phyloP scores from a whole-genome alignment of 148 eudicot genomes.

The Camellia japonica region DNA sequence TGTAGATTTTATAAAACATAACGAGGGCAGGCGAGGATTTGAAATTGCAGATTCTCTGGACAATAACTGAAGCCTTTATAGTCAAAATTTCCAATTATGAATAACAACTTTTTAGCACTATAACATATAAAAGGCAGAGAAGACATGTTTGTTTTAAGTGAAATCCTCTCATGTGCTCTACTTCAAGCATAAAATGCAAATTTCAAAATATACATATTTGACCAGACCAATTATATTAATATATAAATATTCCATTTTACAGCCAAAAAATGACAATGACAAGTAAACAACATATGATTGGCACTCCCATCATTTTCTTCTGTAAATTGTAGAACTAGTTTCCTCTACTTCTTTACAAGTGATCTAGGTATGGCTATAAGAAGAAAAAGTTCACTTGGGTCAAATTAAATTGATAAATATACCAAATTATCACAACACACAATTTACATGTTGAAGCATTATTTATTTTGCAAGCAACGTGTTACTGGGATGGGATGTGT shows the following conservation, averaged over 20 bases:
- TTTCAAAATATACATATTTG: background rate
- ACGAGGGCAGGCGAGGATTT: slow-evolving; percentile 17
- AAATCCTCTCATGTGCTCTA: background rate
- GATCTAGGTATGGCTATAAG: too few relatives aligned
- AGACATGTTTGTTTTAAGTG: background rate
- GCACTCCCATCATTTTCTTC: background rate
- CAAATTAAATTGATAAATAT: too few relatives aligned
- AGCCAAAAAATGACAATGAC: background rate
- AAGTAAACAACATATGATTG: background rate
- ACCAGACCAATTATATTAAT: background rate
- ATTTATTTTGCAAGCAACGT: too few relatives aligned
- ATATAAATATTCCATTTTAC: background rate
- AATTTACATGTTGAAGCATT: too few relatives aligned
- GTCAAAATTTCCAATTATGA: slow-evolving; percentile 29
- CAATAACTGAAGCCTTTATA: slow-evolving; percentile 55
- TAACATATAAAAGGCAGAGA: background rate
- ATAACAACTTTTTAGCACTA: background rate
- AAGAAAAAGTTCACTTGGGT: too few relatives aligned
- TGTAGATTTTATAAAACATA: slow-evolving; percentile 15
- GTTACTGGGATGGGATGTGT: too few relatives aligned
- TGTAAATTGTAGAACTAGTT: background rate
- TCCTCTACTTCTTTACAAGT: background rate
- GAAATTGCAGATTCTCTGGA: slow-evolving; percentile 53
- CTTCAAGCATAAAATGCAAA: background rate
- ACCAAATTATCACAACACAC: too few relatives aligned